These are phyloP conservation scores for Saturnispora saitoi DNA, from an alignment of 805 yeast genomes.

Conservation along the genomic window DNA sequence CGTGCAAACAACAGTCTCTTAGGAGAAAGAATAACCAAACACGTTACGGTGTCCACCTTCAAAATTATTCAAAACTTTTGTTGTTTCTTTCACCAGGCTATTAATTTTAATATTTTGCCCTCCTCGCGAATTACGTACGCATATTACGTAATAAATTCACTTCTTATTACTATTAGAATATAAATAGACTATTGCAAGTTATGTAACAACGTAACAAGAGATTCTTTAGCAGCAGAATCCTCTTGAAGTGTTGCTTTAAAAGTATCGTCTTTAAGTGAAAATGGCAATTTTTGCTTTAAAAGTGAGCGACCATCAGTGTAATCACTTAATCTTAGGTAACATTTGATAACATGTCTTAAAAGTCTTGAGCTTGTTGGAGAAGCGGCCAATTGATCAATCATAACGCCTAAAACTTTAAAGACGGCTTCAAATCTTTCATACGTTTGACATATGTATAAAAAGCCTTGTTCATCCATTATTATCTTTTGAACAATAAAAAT, in stretches of 20 bases:
- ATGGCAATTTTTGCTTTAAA: conserved; percentile 74
- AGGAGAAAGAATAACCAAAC: not conserved
- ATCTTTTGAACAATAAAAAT: conserved; percentile 93
- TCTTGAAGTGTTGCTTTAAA: conserved; percentile 72
- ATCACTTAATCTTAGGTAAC: conserved; percentile 84
- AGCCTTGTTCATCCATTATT: conserved; percentile 82
- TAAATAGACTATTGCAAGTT: conserved; percentile 29
- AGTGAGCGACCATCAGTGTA: conserved; percentile 87
- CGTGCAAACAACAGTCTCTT: not conserved
- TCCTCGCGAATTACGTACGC: not conserved
- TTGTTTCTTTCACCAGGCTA: not conserved
- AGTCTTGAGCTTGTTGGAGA: conserved; percentile 68
- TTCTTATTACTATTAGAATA: not conserved
- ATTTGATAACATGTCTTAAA: conserved; percentile 87
- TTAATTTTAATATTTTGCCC: not conserved
- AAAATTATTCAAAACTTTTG: conserved; percentile 1
- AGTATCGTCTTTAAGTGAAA: conserved; percentile 79
- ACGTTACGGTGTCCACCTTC: not conserved
- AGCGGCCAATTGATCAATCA: conserved; percentile 79
- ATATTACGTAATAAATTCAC: not conserved
- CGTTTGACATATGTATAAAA: conserved; percentile 88
- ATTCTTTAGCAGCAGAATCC: conserved; percentile 80
- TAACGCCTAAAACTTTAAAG: conserved; percentile 69
- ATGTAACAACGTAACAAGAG: conserved; percentile 73
- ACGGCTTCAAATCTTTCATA: conserved; percentile 93